A percentile compares a stretch with the other conserved stretches of the same genome.
Conservation (phyloP, 1,284 basidiomycete species). For the Cutaneotrichosporon sp. region DNA sequence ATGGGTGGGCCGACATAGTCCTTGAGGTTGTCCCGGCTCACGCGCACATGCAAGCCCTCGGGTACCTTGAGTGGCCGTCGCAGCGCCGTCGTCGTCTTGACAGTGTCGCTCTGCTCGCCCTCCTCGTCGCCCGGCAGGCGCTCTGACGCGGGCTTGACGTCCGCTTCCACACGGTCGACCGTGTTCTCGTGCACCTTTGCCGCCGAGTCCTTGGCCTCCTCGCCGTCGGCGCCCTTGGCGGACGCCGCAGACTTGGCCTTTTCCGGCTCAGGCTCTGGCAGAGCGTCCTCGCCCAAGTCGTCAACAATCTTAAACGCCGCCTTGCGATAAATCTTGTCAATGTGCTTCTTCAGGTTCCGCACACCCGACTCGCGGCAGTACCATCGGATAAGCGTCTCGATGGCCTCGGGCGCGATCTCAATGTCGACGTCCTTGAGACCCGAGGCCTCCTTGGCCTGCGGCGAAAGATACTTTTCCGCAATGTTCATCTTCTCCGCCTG, state of each 20-base stretch:
- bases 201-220: neutral
- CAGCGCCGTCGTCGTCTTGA: slow-evolving; percentile 60
- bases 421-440: slow-evolving; percentile 83
- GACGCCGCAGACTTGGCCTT: slow-evolving; percentile 11
- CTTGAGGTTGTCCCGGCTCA: slow-evolving; percentile 81
- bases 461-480: slow-evolving; percentile 83
- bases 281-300: slow-evolving; percentile 80
- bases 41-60: slow-evolving; percentile 67
- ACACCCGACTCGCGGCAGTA: slow-evolving; percentile 97
- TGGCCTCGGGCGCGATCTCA: slow-evolving; percentile 65
- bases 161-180: slow-evolving; percentile 45
- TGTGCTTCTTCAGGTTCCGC: slow-evolving; percentile 88
- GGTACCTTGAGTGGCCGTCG: slow-evolving; percentile 80
- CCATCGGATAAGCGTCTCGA: slow-evolving; percentile 89
- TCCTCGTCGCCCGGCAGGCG: slow-evolving; percentile 40
- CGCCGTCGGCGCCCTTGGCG: neutral
- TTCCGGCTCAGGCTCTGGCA: slow-evolving; percentile 60
- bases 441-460: slow-evolving; percentile 87
- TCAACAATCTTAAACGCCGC: slow-evolving; percentile 88
- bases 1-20: slow-evolving; percentile 92
- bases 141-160: slow-evolving; percentile 47
- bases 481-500: slow-evolving; percentile 94
- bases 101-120: slow-evolving; percentile 27
- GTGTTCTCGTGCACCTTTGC: slow-evolving; percentile 9
- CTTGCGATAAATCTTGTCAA: slow-evolving; percentile 98